phyloP scores from a whole-genome alignment of 345 rosid species.

The Litchi chinensis region DNA sequence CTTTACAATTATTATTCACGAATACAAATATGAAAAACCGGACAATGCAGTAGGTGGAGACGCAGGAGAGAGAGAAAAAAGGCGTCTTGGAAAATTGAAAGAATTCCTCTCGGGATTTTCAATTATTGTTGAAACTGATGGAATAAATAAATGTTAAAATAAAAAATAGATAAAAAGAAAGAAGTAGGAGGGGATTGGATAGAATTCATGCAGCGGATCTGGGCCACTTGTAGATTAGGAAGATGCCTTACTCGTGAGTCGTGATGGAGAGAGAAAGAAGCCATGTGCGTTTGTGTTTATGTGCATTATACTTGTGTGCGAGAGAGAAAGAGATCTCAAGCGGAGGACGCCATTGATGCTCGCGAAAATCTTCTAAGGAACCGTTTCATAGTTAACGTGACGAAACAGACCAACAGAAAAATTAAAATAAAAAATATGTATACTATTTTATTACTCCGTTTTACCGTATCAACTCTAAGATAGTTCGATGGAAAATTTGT shows the following conservation, averaged over 20 bases:
- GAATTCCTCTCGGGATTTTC: slow-evolving; percentile 60
- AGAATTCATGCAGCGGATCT: slow-evolving; percentile 63
- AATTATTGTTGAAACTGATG: slow-evolving; percentile 36
- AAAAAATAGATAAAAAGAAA: not conserved
- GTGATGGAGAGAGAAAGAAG: slow-evolving; percentile 43
- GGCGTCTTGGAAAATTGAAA: not conserved
- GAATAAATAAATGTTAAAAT: not conserved
- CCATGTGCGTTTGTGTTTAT: slow-evolving; percentile 42
- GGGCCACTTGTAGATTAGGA: slow-evolving; percentile 29
- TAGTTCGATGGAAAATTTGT: too few relatives aligned
- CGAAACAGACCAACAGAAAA: too few relatives aligned
- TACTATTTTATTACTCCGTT: too few relatives aligned
- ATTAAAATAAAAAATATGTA: too few relatives aligned
- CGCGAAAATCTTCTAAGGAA: too few relatives aligned
- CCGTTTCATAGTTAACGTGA: too few relatives aligned
- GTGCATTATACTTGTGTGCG: not conserved
- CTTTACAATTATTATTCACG: not conserved
- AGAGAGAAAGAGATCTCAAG: slow-evolving; percentile 4
- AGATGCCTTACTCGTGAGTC: slow-evolving; percentile 52
- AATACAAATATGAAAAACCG: too few relatives aligned
- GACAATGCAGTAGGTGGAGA: not conserved
- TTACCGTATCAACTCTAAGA: too few relatives aligned
- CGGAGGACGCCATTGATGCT: not conserved
- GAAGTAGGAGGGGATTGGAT: slow-evolving; percentile 32
- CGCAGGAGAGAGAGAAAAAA: not conserved